Conservation (phyloP, 2,329 filamentous ascomycete genomes). For the Colletotrichum euphorbiae region DNA sequence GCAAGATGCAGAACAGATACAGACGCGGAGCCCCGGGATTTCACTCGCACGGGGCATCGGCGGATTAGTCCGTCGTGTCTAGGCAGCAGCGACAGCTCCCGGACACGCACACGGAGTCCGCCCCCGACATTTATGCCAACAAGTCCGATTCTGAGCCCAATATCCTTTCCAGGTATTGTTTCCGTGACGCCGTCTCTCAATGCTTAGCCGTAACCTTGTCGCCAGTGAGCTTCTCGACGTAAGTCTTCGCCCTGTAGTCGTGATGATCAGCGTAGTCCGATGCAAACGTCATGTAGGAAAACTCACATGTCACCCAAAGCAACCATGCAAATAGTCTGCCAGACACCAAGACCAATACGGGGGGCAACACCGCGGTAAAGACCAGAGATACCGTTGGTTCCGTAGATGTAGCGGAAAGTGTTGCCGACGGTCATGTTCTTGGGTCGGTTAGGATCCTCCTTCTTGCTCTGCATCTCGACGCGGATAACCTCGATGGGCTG, state of each 20-base stretch:
- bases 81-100: constrained; percentile 17
- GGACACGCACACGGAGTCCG: constrained; percentile 21
- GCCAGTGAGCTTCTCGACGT: constrained; percentile 75
- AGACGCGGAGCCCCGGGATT: constrained; percentile 34
- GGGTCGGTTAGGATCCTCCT: constrained; percentile 94
- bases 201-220: constrained; percentile 75
- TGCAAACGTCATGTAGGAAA: constrained; percentile 15
- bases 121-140: constrained; percentile 13
- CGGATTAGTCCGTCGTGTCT: constrained; percentile 8
- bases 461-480: constrained; percentile 99
- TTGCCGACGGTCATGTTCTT: constrained; percentile 99
- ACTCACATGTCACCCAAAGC: constrained; percentile 96
- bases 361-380: constrained; percentile 96
- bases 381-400: constrained; percentile 87
- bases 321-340: constrained; percentile 99
- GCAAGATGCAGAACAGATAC: constrained; percentile 30
- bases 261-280: constrained; percentile 43
- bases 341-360: constrained; percentile 93
- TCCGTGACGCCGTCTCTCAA: constrained; percentile 60
- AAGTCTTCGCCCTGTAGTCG: constrained; percentile 69
- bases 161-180: constrained; percentile 38
- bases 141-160: constrained; percentile 16
- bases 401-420: constrained; percentile 88
- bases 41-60: constrained; percentile 33
- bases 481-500: constrained; percentile 99